These are phyloP conservation scores for Hypoxylon fuscum DNA, from an alignment of 495 filamentous ascomycete species.

Conservation along the genomic window DNA sequence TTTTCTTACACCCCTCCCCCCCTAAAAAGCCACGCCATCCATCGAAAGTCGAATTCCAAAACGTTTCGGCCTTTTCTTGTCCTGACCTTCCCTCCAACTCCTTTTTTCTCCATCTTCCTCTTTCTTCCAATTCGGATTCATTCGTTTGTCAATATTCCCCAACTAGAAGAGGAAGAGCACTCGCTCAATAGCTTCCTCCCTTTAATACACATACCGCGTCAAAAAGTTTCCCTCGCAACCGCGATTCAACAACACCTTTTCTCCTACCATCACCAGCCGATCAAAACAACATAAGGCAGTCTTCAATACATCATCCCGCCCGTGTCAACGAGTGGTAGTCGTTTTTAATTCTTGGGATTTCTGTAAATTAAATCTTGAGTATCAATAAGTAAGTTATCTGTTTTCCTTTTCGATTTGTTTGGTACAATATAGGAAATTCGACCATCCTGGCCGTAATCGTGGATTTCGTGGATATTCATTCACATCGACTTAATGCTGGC, in stretches of 20 bases:
- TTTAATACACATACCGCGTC: constrained; percentile 40
- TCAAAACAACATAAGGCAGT: constrained; percentile 42
- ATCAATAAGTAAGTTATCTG: constrained; percentile 32
- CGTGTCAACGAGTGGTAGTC: constrained; percentile 6
- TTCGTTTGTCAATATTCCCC: constrained; percentile 61
- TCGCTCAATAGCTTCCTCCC: constrained; percentile 53
- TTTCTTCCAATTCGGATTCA: constrained; percentile 46
- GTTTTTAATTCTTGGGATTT: constrained; percentile 25
- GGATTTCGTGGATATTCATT: neutral
- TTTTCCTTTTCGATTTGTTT: constrained; percentile 2
- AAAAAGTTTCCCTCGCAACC: constrained; percentile 32
- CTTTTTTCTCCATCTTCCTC: constrained; percentile 46
- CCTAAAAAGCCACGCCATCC: constrained; percentile 49
- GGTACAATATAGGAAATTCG: neutral
- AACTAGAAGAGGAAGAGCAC: constrained; percentile 47
- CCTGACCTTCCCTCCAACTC: constrained; percentile 47
- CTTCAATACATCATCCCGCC: constrained; percentile 17
- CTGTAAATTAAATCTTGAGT: constrained; percentile 36
- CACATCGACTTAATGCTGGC: neutral
- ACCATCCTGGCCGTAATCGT: neutral
- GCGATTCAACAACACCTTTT: constrained; percentile 37
- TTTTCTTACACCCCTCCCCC: constrained; percentile 47
- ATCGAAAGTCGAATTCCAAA: constrained; percentile 51
- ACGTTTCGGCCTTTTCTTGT: constrained; percentile 56
- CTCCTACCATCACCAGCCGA: constrained; percentile 34